A percentile compares a stretch with the other conserved stretches of the same genome.
phyloP scores from a whole-genome alignment of 2,329 filamentous ascomycete genomes.

The Penicillium sp. region DNA sequence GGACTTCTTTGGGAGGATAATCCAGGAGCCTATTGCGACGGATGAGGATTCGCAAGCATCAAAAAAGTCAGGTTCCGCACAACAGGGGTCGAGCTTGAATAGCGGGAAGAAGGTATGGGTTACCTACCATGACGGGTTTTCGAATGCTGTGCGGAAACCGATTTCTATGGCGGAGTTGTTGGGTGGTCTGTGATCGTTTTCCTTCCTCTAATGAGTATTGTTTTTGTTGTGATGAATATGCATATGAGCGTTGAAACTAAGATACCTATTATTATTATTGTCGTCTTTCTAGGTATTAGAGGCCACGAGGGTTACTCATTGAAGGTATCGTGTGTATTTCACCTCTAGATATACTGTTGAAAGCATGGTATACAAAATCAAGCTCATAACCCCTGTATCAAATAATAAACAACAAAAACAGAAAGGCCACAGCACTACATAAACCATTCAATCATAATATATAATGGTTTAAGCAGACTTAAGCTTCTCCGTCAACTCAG shows the following conservation, averaged over 20 bases:
- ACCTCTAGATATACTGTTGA: slow-evolving; percentile 7
- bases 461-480: slow-evolving; percentile 53
- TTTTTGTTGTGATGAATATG: background rate
- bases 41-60: slow-evolving; percentile 38
- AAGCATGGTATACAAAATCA: slow-evolving; percentile 14
- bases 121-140: slow-evolving; percentile 86
- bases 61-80: slow-evolving; percentile 15
- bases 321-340: background rate
- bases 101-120: slow-evolving; percentile 75
- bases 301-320: background rate
- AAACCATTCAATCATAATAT: slow-evolving; percentile 18
- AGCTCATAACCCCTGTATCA: slow-evolving; percentile 8
- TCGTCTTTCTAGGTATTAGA: background rate
- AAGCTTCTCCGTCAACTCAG: slow-evolving; percentile 94
- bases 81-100: slow-evolving; percentile 38
- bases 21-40: slow-evolving; percentile 51
- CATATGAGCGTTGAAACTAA: background rate
- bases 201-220: background rate
- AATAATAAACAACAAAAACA: slow-evolving; percentile 2
- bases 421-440: background rate
- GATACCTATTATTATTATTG: slow-evolving; percentile 1
- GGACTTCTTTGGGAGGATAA: slow-evolving; percentile 84
- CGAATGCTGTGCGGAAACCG: slow-evolving; percentile 89
- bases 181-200: slow-evolving; percentile 39
- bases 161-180: slow-evolving; percentile 81